These are phyloP conservation scores for Ogataea ganodermae DNA, from an alignment of 805 yeast species.

Conservation along the genomic window DNA sequence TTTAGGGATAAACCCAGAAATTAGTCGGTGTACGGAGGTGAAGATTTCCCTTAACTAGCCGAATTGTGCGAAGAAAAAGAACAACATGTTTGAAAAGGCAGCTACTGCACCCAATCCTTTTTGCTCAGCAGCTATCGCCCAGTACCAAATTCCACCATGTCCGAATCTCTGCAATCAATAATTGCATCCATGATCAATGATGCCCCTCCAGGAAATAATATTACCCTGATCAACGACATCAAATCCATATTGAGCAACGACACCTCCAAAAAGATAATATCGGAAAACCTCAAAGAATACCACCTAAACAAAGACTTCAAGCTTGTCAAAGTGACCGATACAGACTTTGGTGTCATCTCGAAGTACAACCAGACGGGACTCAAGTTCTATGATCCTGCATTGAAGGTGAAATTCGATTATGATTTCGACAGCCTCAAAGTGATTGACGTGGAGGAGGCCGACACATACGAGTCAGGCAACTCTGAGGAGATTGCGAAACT, in stretches of 20 bases:
- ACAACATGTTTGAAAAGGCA: background rate
- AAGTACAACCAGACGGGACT: slow-evolving; percentile 49
- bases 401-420: slow-evolving; percentile 53
- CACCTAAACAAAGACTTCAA: slow-evolving; percentile 34
- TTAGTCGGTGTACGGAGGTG: background rate
- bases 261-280: slow-evolving; percentile 28
- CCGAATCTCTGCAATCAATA: slow-evolving; percentile 29
- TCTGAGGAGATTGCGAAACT: slow-evolving; percentile 18
- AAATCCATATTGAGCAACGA: slow-evolving; percentile 29
- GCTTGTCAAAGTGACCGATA: slow-evolving; percentile 31
- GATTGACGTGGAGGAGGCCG: slow-evolving; percentile 49
- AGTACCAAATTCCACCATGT: slow-evolving; percentile 14
- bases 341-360: slow-evolving; percentile 43
- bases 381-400: slow-evolving; percentile 57
- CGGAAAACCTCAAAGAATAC: slow-evolving; percentile 28
- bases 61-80: background rate
- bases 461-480: slow-evolving; percentile 13
- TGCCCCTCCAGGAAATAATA: slow-evolving; percentile 59
- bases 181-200: slow-evolving; percentile 43
- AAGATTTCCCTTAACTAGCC: slow-evolving; percentile 6
- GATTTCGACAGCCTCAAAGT: slow-evolving; percentile 53
- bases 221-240: slow-evolving; percentile 32
- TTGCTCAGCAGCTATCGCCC: too few species aligned
- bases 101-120: too few species aligned
- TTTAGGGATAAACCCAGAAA: background rate